Percentiles rank a stretch among this genome's conserved stretches.
Evolutionary conservation across 179 eudicot genomes (phyloP).

Genomic region (Spergularia azorica): DNA sequence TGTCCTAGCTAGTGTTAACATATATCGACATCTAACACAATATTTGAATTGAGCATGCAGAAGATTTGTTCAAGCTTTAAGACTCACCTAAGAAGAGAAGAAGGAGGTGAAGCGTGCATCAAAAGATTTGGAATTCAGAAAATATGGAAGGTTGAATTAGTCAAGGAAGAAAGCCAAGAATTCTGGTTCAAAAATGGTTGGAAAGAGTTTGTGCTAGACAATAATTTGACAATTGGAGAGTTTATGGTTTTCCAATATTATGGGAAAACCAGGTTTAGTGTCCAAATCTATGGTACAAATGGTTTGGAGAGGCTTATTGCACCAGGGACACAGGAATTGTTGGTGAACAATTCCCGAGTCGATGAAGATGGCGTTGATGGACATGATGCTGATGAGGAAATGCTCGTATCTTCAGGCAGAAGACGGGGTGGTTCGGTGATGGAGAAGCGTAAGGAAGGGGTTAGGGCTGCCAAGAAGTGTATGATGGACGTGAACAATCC

Average conservation of each 20-base stretch:
- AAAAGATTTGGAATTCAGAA: not conserved
- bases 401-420: too few species aligned
- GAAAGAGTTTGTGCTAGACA: constrained; percentile 35
- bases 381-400: not conserved
- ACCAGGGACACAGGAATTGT: too few species aligned
- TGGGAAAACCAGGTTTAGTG: constrained; percentile 40
- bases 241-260: constrained; percentile 42
- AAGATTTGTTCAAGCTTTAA: not conserved
- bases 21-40: too few species aligned
- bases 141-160: constrained; percentile 36
- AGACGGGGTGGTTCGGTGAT: not conserved
- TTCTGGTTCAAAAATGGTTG: constrained; percentile 45
- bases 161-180: not conserved
- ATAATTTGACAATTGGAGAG: constrained; percentile 33
- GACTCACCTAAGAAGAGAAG: not conserved
- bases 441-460: not conserved
- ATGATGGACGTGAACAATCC: not conserved
- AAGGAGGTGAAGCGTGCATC: not conserved
- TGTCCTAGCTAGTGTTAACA: too few species aligned
- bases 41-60: not conserved
- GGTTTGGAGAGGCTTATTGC: constrained; percentile 14
- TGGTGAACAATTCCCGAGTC: too few species aligned
- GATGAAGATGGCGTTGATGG: not conserved
- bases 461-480: not conserved
- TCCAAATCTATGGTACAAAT: constrained; percentile 37